A percentile compares a stretch with the other conserved stretches of the same genome.
Evolutionary conservation across 2,329 filamentous ascomycete genomes (phyloP).

Genomic region (Chrysosporium keratinophilum): DNA sequence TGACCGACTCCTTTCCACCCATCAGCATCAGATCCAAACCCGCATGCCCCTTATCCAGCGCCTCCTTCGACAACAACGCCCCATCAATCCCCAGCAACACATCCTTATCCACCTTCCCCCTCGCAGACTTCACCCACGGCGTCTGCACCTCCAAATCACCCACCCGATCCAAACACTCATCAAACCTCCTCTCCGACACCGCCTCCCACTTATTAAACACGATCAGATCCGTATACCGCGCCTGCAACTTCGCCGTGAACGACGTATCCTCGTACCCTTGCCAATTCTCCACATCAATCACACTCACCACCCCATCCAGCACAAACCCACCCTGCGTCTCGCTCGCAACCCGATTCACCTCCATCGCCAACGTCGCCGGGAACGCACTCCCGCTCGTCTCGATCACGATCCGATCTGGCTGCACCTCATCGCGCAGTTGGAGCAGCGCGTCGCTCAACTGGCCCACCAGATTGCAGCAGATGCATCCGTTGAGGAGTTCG

Average conservation of each 20-base stretch:
- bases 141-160: conserved; percentile 71
- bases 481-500: conserved; percentile 92
- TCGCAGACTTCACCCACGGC: conserved; percentile 75
- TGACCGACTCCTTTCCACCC: conserved; percentile 19
- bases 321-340: conserved; percentile 56
- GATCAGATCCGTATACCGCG: conserved; percentile 78
- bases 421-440: conserved; percentile 53
- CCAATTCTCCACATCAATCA: conserved; percentile 95
- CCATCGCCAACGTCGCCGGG: conserved; percentile 80
- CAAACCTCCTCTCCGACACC: conserved; percentile 61
- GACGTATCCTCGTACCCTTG: conserved; percentile 82
- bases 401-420: conserved; percentile 78
- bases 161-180: conserved; percentile 66
- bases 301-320: conserved; percentile 78
- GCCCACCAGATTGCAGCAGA: conserved; percentile 96
- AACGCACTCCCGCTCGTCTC: conserved; percentile 86
- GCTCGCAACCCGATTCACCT: conserved; percentile 69
- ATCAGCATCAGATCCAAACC: conserved; percentile 20
- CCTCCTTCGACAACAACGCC: conserved; percentile 46
- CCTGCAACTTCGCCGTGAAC: conserved; percentile 80
- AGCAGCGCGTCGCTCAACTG: conserved; percentile 71
- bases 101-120: conserved; percentile 65
- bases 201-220: conserved; percentile 89
- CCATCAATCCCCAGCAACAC: conserved; percentile 82
- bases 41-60: conserved; percentile 34